Conservation (phyloP, 2,329 filamentous ascomycete genomes). For the Orbilia ellipsospora region DNA sequence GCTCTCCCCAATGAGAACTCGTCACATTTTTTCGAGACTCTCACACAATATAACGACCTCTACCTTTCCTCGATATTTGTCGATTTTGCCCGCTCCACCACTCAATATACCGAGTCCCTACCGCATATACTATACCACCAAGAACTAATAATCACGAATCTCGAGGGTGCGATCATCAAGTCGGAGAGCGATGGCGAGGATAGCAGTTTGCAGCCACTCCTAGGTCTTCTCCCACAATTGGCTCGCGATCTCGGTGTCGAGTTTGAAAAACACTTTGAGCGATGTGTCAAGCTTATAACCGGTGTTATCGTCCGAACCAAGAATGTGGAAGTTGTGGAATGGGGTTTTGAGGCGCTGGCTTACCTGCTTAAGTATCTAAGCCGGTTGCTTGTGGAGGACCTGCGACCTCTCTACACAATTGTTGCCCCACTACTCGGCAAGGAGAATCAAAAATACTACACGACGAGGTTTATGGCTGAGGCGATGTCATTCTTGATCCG, state of each 20-base stretch:
- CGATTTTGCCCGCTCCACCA: conserved; percentile 78
- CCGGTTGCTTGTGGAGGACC: conserved; percentile 82
- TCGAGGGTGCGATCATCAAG: conserved; percentile 69
- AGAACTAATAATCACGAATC: conserved; percentile 77
- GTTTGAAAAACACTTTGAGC: conserved; percentile 88
- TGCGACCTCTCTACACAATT: conserved; percentile 80
- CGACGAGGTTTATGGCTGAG: conserved; percentile 92
- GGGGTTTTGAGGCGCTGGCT: conserved; percentile 92
- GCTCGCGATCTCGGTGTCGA: conserved; percentile 89
- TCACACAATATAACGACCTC: conserved; percentile 90
- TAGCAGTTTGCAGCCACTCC: conserved; percentile 82
- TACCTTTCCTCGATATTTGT: conserved; percentile 87
- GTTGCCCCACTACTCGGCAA: conserved; percentile 87
- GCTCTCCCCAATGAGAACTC: conserved; percentile 79
- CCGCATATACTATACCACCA: conserved; percentile 93
- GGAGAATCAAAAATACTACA: conserved; percentile 82
- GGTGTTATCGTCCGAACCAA: conserved; percentile 80
- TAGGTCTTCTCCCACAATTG: conserved; percentile 89
- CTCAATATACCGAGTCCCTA: conserved; percentile 85
- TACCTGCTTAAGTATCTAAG: conserved; percentile 98
- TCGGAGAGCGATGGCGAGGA: conserved; percentile 84
- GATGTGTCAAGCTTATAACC: conserved; percentile 78
- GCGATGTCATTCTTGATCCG: conserved; percentile 92
- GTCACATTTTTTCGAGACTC: conserved; percentile 85
- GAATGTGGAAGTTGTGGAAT: conserved; percentile 91